Conservation (phyloP, 371 early-diverging fungal species). For the Lichtheimia hyalospora region DNA sequence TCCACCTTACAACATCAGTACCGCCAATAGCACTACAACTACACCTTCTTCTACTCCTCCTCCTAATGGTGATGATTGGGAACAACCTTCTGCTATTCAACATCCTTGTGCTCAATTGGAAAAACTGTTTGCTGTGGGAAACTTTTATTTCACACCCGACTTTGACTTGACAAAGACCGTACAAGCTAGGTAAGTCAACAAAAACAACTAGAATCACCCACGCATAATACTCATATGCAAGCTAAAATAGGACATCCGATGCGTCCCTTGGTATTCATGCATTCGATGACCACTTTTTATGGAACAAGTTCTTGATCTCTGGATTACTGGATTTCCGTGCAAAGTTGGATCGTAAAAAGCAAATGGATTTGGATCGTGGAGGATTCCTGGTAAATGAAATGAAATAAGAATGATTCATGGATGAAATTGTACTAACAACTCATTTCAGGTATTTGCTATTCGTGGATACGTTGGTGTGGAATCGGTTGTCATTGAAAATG, state of each 20-base stretch:
- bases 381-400: conserved; percentile 62
- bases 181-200: conserved; percentile 54
- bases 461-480: conserved; percentile 69
- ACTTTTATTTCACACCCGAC: conserved; percentile 76
- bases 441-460: conserved; percentile 61
- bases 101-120: conserved; percentile 65
- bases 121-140: conserved; percentile 69
- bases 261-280: conserved; percentile 45
- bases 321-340: conserved; percentile 76
- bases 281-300: conserved; percentile 78
- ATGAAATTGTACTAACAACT: too few species aligned
- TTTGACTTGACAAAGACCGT: conserved; percentile 74
- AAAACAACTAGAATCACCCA: too few species aligned
- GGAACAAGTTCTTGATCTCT: conserved; percentile 86
- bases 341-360: conserved; percentile 62
- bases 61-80: conserved; percentile 28
- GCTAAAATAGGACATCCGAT: conserved; percentile 42
- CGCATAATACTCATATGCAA: background rate
- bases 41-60: background rate
- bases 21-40: too few species aligned
- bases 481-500: conserved; percentile 38
- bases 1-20: background rate
- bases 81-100: conserved; percentile 35
- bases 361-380: conserved; percentile 66
- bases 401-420: background rate